phyloP scores from a whole-genome alignment of 2,329 filamentous ascomycete species.

The Aspergillus sp. region DNA sequence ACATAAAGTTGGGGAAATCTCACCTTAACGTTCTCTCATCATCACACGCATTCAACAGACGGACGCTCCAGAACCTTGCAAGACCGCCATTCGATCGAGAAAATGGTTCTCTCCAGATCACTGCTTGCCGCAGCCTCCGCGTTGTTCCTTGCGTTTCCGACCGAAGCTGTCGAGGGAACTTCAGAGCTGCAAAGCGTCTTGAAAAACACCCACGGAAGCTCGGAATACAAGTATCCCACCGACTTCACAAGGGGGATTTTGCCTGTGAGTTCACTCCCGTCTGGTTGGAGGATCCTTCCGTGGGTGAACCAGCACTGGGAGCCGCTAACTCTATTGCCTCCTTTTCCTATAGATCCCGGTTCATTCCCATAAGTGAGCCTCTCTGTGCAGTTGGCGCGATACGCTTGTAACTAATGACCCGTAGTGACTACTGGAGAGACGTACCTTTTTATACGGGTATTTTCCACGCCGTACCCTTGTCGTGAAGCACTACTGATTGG shows the following conservation, averaged over 20 bases:
- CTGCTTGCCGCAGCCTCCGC: constrained; percentile 22
- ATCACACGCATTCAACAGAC: background rate
- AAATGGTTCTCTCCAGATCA: constrained; percentile 12
- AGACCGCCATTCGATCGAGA: background rate
- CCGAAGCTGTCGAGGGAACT: constrained; percentile 34
- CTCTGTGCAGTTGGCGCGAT: background rate
- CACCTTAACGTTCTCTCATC: background rate
- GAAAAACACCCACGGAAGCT: constrained; percentile 52
- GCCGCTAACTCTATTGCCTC: background rate
- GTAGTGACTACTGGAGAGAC: constrained; percentile 58
- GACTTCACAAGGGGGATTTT: constrained; percentile 61
- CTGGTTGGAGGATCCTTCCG: background rate
- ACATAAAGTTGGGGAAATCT: background rate
- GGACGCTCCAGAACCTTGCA: background rate
- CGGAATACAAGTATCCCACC: constrained; percentile 60
- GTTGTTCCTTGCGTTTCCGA: constrained; percentile 24
- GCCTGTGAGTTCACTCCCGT: constrained; percentile 44
- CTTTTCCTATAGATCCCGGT: constrained; percentile 35
- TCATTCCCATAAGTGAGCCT: constrained; percentile 42
- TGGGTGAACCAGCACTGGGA: background rate
- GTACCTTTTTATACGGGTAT: constrained; percentile 48
- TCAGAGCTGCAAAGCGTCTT: constrained; percentile 56
- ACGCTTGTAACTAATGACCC: constrained; percentile 1
- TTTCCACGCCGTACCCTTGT: background rate
- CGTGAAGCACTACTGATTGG: constrained; percentile 7